Conservation (phyloP, 2,329 filamentous ascomycete genomes). For the Fusarium chlamydosporum region DNA sequence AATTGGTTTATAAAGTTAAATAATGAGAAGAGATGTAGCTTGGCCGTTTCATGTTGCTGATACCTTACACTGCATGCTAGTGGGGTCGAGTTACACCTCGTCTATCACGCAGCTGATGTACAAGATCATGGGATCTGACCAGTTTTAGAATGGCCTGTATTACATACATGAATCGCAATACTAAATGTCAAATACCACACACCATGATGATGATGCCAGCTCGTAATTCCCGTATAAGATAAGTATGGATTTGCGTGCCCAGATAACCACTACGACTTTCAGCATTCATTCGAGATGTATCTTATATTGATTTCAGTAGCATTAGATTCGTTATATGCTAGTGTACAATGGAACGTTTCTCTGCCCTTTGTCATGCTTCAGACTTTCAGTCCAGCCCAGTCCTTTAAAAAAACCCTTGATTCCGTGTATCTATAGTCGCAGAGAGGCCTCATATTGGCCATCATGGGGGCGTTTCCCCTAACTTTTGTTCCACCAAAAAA, state of each 20-base stretch:
- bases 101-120: constrained; percentile 41
- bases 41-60: constrained; percentile 32
- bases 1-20: constrained; percentile 10
- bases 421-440: constrained; percentile 28
- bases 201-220: background rate
- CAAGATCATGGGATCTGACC: constrained; percentile 39
- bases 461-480: constrained; percentile 27
- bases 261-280: background rate
- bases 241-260: background rate
- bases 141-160: background rate
- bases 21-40: constrained; percentile 23
- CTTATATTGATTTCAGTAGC: constrained; percentile 26
- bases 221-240: background rate
- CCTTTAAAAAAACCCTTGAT: constrained; percentile 12
- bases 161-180: background rate
- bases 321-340: constrained; percentile 49
- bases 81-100: constrained; percentile 38
- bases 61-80: constrained; percentile 38
- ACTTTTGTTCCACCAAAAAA: constrained; percentile 38
- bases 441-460: constrained; percentile 13
- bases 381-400: constrained; percentile 6
- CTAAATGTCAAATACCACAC: background rate
- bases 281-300: background rate
- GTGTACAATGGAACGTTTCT: constrained; percentile 41
- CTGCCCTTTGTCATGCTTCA: constrained; percentile 5